Evolutionary conservation across 2,329 filamentous ascomycete species (phyloP).

Genomic region (Pezicula neosporulosa): DNA sequence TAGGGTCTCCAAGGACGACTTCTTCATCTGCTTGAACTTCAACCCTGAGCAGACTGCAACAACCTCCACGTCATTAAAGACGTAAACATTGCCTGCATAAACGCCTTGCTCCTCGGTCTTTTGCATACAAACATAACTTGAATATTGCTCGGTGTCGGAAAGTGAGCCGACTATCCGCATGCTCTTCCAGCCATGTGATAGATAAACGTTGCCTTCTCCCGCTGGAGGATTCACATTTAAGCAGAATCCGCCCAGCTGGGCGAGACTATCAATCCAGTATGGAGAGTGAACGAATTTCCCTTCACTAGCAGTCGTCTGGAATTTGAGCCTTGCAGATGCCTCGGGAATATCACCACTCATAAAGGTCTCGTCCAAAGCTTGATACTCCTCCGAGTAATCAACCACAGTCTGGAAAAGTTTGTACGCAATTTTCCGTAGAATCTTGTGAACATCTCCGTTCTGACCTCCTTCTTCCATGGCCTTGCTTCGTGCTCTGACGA

Average conservation of each 20-base stretch:
- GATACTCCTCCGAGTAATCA: constrained; percentile 22
- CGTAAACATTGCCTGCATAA: constrained; percentile 48
- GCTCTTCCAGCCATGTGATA: constrained; percentile 54
- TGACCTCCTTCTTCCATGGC: constrained; percentile 55
- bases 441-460: constrained; percentile 64
- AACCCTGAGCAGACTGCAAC: constrained; percentile 9
- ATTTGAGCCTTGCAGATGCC: constrained; percentile 17
- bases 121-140: constrained; percentile 54
- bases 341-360: constrained; percentile 20
- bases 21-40: constrained; percentile 4
- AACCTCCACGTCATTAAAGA: constrained; percentile 37
- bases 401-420: constrained; percentile 26
- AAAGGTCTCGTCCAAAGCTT: constrained; percentile 24
- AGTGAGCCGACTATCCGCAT: constrained; percentile 45
- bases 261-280: constrained; percentile 53
- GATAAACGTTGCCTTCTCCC: constrained; percentile 50
- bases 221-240: constrained; percentile 53
- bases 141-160: constrained; percentile 41
- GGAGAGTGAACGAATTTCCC: constrained; percentile 50
- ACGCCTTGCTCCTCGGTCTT: constrained; percentile 40
- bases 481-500: constrained; percentile 61
- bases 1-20: constrained; percentile 1
- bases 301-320: constrained; percentile 63
- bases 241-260: constrained; percentile 55
- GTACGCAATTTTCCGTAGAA: constrained; percentile 49